Evolutionary conservation across 192 early-diverging fungal genomes (phyloP).

Genomic region (Thamnidium elegans): DNA sequence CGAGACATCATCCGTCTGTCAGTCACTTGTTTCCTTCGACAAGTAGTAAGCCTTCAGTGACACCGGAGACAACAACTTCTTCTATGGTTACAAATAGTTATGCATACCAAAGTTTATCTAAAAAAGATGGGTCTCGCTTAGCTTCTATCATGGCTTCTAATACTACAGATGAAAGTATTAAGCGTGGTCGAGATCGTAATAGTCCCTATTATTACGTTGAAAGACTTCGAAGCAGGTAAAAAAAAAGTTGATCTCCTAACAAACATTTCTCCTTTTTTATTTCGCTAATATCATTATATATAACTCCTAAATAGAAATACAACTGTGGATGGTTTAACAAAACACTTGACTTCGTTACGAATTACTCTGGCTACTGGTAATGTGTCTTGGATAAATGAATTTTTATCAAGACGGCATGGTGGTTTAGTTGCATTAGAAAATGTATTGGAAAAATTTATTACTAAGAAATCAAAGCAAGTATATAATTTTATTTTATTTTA

Average conservation of each 20-base stretch:
- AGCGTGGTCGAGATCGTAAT: slow-evolving; percentile 22
- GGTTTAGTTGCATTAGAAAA: slow-evolving; percentile 52
- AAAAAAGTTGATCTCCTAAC: not conserved
- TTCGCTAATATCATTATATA: slow-evolving; percentile 3
- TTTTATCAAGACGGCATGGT: slow-evolving; percentile 37
- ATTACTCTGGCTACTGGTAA: slow-evolving; percentile 44
- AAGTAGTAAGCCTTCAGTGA: not conserved
- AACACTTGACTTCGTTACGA: slow-evolving; percentile 42
- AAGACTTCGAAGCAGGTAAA: slow-evolving; percentile 30
- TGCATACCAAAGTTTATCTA: slow-evolving; percentile 18
- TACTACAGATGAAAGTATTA: not conserved
- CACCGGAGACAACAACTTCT: not conserved
- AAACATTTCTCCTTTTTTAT: not conserved
- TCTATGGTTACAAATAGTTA: slow-evolving; percentile 2
- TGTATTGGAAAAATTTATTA: slow-evolving; percentile 43
- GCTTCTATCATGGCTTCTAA: not conserved
- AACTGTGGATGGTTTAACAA: slow-evolving; percentile 37
- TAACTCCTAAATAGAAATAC: slow-evolving; percentile 26
- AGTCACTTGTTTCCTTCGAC: slow-evolving; percentile 7
- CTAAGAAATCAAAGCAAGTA: slow-evolving; percentile 39
- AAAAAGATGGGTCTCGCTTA: slow-evolving; percentile 20
- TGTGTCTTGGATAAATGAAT: slow-evolving; percentile 49
- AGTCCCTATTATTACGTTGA: slow-evolving; percentile 38
- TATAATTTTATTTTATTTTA: slow-evolving; percentile 2
- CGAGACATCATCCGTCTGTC: not conserved